Evolutionary conservation across 345 rosid species (phyloP).

Genomic region (Lepidium aucheri): DNA sequence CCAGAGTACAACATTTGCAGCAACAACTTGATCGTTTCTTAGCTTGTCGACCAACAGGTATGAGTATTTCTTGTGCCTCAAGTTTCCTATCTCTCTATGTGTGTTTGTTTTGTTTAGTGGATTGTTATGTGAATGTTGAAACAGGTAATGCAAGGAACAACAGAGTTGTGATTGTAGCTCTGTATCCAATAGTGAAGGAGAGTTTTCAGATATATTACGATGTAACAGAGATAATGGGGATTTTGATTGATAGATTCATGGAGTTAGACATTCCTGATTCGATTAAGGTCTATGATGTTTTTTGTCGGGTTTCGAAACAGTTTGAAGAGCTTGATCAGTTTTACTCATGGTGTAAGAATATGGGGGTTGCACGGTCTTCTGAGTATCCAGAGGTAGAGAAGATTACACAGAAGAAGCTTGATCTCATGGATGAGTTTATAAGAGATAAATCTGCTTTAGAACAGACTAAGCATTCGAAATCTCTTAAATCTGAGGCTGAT

Average conservation of each 20-base stretch:
- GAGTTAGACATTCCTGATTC: conserved; percentile 61
- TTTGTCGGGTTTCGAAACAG: conserved; percentile 55
- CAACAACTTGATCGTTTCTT: conserved; percentile 75
- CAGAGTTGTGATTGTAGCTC: conserved; percentile 69
- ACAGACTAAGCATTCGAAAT: conserved; percentile 9
- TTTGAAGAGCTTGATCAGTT: conserved; percentile 58
- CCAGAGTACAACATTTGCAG: conserved; percentile 59
- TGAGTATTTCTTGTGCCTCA: background rate
- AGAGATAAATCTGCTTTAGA: conserved; percentile 51
- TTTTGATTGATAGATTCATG: conserved; percentile 64
- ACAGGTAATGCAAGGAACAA: conserved; percentile 60
- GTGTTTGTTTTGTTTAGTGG: background rate
- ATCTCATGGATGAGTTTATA: conserved; percentile 75
- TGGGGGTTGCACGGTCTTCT: conserved; percentile 57
- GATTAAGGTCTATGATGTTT: conserved; percentile 57
- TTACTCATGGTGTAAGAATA: conserved; percentile 64
- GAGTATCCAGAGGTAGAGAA: conserved; percentile 79
- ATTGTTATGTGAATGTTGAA: background rate
- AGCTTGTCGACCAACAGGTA: conserved; percentile 91
- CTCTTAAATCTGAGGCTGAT: conserved; percentile 8
- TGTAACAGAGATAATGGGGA: conserved; percentile 47
- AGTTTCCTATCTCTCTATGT: background rate
- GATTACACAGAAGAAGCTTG: conserved; percentile 70
- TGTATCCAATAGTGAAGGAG: conserved; percentile 62
- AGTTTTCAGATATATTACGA: conserved; percentile 72